Evolutionary conservation across 768 basidiomycete genomes (phyloP).

Genomic region (Mycena maculata): DNA sequence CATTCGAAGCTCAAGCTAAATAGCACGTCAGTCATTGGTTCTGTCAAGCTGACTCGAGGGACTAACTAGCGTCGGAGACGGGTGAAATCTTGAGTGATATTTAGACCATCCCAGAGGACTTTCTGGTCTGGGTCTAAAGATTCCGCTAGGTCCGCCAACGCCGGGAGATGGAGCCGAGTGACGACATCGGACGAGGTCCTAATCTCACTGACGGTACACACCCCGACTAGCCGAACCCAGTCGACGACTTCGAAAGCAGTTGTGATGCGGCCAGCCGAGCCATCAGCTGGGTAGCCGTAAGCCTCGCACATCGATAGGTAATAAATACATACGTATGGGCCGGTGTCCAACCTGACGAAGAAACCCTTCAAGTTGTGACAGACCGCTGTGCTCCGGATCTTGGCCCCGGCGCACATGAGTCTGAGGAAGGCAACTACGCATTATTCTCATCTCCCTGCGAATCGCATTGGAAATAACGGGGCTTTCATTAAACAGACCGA

Average conservation of each 20-base stretch:
- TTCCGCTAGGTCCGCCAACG: conserved; percentile 56
- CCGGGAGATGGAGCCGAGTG: conserved; percentile 53
- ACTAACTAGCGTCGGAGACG: conserved; percentile 46
- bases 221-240: conserved; percentile 63
- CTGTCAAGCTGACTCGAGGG: not conserved
- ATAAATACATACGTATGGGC: conserved; percentile 57
- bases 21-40: conserved; percentile 10
- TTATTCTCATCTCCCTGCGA: conserved; percentile 56
- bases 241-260: conserved; percentile 72
- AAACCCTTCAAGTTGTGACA: conserved; percentile 51
- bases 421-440: conserved; percentile 47
- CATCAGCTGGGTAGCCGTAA: conserved; percentile 48
- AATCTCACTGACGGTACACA: conserved; percentile 52
- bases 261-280: conserved; percentile 45
- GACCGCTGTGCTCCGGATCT: not conserved
- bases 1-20: conserved; percentile 53
- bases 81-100: conserved; percentile 40
- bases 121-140: conserved; percentile 55
- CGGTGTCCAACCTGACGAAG: conserved; percentile 55
- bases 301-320: not conserved
- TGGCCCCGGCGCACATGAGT: conserved; percentile 8
- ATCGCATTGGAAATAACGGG: conserved; percentile 54
- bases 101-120: conserved; percentile 55
- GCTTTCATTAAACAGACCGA: conserved; percentile 48
- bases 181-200: conserved; percentile 54